Base-by-base conservation (phyloP, 1,139 yeast species). In the Sugiyamaella novakii region DNA sequence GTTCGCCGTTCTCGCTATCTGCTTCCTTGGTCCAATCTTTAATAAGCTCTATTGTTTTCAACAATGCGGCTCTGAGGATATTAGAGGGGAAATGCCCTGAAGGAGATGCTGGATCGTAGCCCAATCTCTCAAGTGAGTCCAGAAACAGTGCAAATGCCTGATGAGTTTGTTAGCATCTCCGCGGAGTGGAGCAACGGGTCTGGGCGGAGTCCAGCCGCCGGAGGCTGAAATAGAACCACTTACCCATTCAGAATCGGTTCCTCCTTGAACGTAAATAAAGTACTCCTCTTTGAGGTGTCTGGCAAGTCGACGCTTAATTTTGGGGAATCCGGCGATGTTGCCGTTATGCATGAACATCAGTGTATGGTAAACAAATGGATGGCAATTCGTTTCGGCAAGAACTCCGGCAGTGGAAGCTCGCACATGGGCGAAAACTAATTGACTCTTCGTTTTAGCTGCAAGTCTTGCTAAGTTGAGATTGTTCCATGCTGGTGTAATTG, bases 331-430 rank as follows among this genome's bases (percentile, higher is more conserved):
- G 11, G 92, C 77, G 19, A 92, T 80, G 5, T 94, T 95, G 24
- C 98, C 98, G 69, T 92, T 92, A 69, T 92, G 98, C 98, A 92
- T 92, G 67, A 92, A 92, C 86, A 92, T 87, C 43, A 91, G 72
- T 46, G 82, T 81, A 52, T 92, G 94, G 65, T 79, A 89, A 2
- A 87, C 83, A 68, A 91, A 72, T 21, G 98, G 98, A 65, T 92
- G 98, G 69, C 98, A 92, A 69, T 92, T 92, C 1, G 96, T 89
- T 65, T 92, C 98, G 3, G 95, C 79, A 27, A 92, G 71, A 1
- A 87, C 95, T 31, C 98, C 98, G 54, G 95, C 89, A 0, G 98
- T 92, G 1, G 96, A 87, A 0, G 98, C 98, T 50, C 98, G 70
- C 1, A 92, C 98, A 67, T 92, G 98, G 1, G 95, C 98, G 72